Evolutionary conservation across 352 stramenopile genomes (phyloP), one percentile per base, ranked within the genome.

Genomic region (Phytopythium boreale): DNA sequence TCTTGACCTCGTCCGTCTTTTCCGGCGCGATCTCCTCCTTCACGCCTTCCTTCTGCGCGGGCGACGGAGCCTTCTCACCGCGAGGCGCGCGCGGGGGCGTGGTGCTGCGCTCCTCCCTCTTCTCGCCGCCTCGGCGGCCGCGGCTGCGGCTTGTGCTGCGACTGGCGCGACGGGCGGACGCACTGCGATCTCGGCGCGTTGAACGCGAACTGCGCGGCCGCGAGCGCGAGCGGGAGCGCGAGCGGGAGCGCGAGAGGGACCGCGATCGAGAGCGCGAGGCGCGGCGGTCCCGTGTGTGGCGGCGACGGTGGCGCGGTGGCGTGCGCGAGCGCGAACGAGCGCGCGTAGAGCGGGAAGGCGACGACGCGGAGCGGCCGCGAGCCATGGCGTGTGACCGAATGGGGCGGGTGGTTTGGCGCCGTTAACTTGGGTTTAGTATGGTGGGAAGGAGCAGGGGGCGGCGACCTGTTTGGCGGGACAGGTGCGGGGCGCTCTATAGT

Each of bases 241-340:
- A 7, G 15, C 26, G 14, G 51, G 36, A n/a, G 24, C 60, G 58
- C 26, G 51, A 63, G 29, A 55, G 60, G 2, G 69, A 75, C 14
- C 62, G 67, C 2, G 69, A 77, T 46, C 67, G 72, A 12, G 69
- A 77, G 24, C 57, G 70, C 55, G 62, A 63, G 24, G 11, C 19
- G 20, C 34, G 31, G 34, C 53, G 53, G 53, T 31, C 34, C 15
- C 50, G 50, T 15, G 24, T n/a, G 50, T 8, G 0, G 14, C 27
- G 31, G 20, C 53, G 53, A 31, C 34, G 34, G 31, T 29, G 53
- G 53, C 34, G 53, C 8, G 53, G 53, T 10, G 53, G 20, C 19
- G 53, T 31, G 29, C 53, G 53, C 31, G 20, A 46, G 12, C 31
- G 31, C 53, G 53, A 27, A 19, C 19, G 53, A 17, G 50, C 12